Evolutionary conservation across 176 grass and related monocot species (phyloP).

Genomic region (Rhynchospora pubera): DNA sequence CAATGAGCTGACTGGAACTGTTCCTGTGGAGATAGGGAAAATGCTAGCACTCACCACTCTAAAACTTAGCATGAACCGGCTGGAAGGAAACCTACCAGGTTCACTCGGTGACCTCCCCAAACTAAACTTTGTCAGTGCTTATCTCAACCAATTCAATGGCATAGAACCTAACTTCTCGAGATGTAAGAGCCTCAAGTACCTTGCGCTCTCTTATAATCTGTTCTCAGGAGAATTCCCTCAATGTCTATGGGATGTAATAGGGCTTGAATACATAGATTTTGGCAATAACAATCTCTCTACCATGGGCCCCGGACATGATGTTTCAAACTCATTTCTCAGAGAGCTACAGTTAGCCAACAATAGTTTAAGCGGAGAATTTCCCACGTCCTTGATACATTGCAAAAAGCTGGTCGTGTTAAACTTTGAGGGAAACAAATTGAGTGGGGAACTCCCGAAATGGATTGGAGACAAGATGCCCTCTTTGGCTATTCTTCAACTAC

Average conservation of each 20-base stretch:
- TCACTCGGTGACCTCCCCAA: constrained; percentile 31
- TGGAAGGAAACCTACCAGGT: constrained; percentile 46
- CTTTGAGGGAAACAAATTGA: constrained; percentile 27
- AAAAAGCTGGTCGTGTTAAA: constrained; percentile 27
- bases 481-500: constrained; percentile 32
- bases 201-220: constrained; percentile 50
- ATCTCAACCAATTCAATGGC: constrained; percentile 2
- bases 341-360: constrained; percentile 26
- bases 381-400: constrained; percentile 3
- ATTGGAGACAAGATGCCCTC: constrained; percentile 12
- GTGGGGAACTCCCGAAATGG: constrained; percentile 31
- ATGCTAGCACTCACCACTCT: constrained; percentile 35
- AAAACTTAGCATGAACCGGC: constrained; percentile 48
- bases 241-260: constrained; percentile 24
- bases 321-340: background rate
- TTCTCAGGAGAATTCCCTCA: constrained; percentile 58
- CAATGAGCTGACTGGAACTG: constrained; percentile 44
- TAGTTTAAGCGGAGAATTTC: constrained; percentile 11
- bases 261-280: constrained; percentile 35
- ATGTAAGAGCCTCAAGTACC: constrained; percentile 9
- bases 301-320: background rate
- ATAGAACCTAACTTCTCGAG: background rate
- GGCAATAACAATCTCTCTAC: constrained; percentile 44
- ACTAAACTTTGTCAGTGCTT: background rate
- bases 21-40: constrained; percentile 52